A percentile compares a stretch with the other conserved stretches of the same genome.
These are phyloP conservation scores for Mycosphaerella sp. DNA, from an alignment of 2,329 filamentous ascomycete species.

Conservation along the genomic window DNA sequence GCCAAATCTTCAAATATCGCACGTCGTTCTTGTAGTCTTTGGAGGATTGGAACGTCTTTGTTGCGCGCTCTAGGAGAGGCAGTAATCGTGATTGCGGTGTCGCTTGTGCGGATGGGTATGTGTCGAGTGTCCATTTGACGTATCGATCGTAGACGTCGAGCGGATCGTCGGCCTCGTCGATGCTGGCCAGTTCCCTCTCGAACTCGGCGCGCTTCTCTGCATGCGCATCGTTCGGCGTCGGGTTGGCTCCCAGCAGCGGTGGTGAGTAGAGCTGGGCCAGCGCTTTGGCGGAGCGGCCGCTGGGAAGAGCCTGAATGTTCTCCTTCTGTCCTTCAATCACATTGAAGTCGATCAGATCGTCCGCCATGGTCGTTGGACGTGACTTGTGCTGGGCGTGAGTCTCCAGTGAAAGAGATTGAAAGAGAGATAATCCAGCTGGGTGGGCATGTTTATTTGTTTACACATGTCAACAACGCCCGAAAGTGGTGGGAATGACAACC, in stretches of 20 bases:
- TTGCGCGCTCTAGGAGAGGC: constrained; percentile 83
- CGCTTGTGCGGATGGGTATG: constrained; percentile 89
- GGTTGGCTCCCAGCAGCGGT: constrained; percentile 33
- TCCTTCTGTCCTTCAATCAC: constrained; percentile 96
- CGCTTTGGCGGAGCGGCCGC: constrained; percentile 80
- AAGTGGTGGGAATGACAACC: too few species aligned
- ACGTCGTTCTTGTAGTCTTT: constrained; percentile 91
- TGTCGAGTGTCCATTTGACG: constrained; percentile 91
- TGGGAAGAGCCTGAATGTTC: constrained; percentile 90
- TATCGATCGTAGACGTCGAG: constrained; percentile 95
- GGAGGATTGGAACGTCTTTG: constrained; percentile 78
- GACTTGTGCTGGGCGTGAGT: constrained; percentile 7
- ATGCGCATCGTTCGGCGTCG: constrained; percentile 63
- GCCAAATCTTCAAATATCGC: constrained; percentile 86
- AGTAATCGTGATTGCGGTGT: constrained; percentile 87
- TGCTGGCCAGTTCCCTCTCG: constrained; percentile 70
- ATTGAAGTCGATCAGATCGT: constrained; percentile 62
- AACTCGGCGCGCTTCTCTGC: constrained; percentile 75
- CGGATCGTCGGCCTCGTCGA: constrained; percentile 86
- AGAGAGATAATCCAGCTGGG: too few species aligned
- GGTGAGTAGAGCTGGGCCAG: constrained; percentile 73
- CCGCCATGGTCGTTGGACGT: constrained; percentile 27
- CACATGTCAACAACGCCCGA: too few species aligned
- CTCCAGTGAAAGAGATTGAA: neutral
- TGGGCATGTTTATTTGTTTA: too few species aligned